Percentiles rank a stretch among this genome's conserved stretches.
Conservation (phyloP, 352 stramenopile species). For the Pythium oligandrum region DNA sequence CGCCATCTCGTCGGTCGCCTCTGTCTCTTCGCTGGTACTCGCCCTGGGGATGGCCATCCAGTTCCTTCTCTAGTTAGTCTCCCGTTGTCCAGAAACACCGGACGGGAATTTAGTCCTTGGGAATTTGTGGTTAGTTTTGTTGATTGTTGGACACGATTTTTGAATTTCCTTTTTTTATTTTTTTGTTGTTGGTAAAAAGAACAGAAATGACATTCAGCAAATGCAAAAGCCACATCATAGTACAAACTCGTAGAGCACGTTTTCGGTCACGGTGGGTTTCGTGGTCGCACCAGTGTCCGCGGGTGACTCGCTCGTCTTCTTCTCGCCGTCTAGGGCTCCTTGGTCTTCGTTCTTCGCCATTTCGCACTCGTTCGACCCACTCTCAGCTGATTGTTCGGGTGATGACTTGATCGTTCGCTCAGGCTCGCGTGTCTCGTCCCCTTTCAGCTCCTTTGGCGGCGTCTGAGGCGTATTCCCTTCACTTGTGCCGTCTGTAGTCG, state of each 20-base stretch:
- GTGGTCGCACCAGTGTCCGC: background rate
- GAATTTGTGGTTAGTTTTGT: too few relatives aligned
- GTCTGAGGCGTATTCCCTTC: too few relatives aligned
- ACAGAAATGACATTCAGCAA: slow-evolving; percentile 1
- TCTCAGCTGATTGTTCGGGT: too few relatives aligned
- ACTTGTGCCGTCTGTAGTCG: too few relatives aligned
- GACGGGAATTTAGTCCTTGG: too few relatives aligned
- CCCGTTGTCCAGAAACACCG: too few relatives aligned
- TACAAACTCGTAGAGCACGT: slow-evolving; percentile 66
- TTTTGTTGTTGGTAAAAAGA: background rate
- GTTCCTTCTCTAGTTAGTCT: slow-evolving; percentile 10
- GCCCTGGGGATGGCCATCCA: slow-evolving; percentile 3
- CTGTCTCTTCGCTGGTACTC: slow-evolving; percentile 3
- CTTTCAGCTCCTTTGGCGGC: too few relatives aligned
- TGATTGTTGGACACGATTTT: too few relatives aligned
- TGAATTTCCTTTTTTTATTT: too few relatives aligned
- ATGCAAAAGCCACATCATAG: slow-evolving; percentile 25
- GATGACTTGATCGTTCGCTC: background rate
- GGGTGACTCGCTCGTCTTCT: slow-evolving; percentile 3
- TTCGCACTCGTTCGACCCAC: too few relatives aligned
- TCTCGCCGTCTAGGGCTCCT: background rate
- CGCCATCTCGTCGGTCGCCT: background rate
- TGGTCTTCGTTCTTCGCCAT: slow-evolving; percentile 2
- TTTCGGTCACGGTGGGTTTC: slow-evolving; percentile 12
- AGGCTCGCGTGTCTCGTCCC: background rate